A percentile compares a stretch with the other conserved stretches of the same genome.
Conservation (phyloP, 1,284 basidiomycete genomes). For the Athelia psychrophila region DNA sequence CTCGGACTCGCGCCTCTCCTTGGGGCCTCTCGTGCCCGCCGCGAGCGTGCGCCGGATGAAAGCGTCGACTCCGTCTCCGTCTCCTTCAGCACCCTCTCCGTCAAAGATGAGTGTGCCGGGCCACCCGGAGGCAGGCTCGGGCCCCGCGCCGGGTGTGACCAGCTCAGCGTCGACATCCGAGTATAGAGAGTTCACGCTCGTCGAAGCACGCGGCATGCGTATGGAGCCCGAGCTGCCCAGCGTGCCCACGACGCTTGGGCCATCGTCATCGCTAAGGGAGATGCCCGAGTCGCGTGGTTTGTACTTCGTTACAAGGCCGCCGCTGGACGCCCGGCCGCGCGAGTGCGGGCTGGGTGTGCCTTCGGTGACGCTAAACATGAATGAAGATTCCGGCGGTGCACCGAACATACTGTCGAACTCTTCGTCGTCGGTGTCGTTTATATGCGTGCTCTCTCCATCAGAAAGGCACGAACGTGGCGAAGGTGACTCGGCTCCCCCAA, state of each 20-base stretch:
- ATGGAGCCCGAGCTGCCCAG: conserved; percentile 27
- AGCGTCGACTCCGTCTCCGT: conserved; percentile 50
- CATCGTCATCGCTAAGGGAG: conserved; percentile 57
- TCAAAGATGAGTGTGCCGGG: conserved; percentile 45
- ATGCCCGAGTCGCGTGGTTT: conserved; percentile 68
- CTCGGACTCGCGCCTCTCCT: conserved; percentile 64
- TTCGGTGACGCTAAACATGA: conserved; percentile 51
- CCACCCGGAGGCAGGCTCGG: conserved; percentile 59
- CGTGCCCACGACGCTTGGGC: neutral
- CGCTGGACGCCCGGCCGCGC: conserved; percentile 28
- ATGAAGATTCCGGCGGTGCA: conserved; percentile 43
- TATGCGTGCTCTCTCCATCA: conserved; percentile 11
- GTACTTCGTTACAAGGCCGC: conserved; percentile 61
- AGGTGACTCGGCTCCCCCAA: conserved; percentile 29
- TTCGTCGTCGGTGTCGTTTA: conserved; percentile 30
- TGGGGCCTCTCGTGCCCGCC: conserved; percentile 45
- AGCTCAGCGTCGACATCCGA: conserved; percentile 56
- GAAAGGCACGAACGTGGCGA: conserved; percentile 49
- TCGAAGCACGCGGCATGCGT: conserved; percentile 53
- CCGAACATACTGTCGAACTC: conserved; percentile 65
- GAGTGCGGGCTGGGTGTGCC: conserved; percentile 55
- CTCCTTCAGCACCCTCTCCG: conserved; percentile 35
- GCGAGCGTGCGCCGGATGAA: conserved; percentile 73
- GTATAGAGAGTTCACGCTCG: conserved; percentile 57
- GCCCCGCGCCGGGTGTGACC: conserved; percentile 61